phyloP scores from a whole-genome alignment of 768 basidiomycete genomes.

The Candolleomyces aberdarensis region DNA sequence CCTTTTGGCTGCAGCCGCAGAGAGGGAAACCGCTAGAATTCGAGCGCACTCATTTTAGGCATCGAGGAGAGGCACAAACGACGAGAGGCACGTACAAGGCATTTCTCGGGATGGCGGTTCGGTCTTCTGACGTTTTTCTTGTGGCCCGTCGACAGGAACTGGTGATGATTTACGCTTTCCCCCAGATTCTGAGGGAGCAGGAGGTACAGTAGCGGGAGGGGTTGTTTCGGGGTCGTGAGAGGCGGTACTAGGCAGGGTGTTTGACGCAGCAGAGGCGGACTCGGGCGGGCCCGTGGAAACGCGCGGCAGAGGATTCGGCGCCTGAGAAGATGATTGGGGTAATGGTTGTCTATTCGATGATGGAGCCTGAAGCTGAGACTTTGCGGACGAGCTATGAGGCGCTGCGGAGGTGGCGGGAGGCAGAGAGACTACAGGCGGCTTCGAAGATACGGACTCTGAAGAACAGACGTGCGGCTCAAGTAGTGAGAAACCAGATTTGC shows the following conservation, averaged over 20 bases:
- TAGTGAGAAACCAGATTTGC: slow-evolving; percentile 71
- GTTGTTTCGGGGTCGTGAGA: neutral
- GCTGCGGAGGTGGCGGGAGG: slow-evolving; percentile 5
- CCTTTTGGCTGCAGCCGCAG: slow-evolving; percentile 18
- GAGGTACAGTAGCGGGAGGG: neutral
- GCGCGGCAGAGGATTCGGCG: neutral
- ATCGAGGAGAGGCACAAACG: neutral
- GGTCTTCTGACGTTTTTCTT: slow-evolving; percentile 63
- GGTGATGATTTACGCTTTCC: slow-evolving; percentile 56
- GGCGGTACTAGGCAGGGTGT: neutral
- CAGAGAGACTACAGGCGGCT: slow-evolving; percentile 13
- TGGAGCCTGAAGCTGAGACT: neutral
- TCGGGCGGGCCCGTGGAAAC: neutral
- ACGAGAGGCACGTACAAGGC: neutral
- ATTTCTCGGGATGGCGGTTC: slow-evolving; percentile 16
- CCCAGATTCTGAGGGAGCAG: slow-evolving; percentile 14
- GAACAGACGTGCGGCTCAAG: slow-evolving; percentile 74
- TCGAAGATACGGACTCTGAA: slow-evolving; percentile 36
- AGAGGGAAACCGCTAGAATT: too few species aligned
- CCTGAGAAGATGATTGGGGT: slow-evolving; percentile 1
- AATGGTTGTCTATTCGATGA: neutral
- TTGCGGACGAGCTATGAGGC: neutral
- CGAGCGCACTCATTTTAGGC: too few species aligned
- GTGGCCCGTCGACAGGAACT: slow-evolving; percentile 43
- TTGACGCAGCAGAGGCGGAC: neutral